phyloP scores from a whole-genome alignment of 257 asterid species.

The Petunia secreta region DNA sequence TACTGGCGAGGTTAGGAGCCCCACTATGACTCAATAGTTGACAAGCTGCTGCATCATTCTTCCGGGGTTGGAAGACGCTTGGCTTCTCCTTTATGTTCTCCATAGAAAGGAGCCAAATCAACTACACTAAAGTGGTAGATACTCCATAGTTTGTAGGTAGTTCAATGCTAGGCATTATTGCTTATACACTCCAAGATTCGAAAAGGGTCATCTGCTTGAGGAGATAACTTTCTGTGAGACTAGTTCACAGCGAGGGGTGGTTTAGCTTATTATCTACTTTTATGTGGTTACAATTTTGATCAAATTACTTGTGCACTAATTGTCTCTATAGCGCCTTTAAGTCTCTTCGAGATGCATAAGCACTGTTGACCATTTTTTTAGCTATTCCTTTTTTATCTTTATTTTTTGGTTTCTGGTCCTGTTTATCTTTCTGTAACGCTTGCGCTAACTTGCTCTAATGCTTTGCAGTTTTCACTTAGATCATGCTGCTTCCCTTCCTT shows the following conservation, averaged over 20 bases:
- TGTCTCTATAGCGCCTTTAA: background rate
- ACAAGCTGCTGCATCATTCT: background rate
- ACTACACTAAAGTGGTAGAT: background rate
- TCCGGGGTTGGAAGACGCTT: background rate
- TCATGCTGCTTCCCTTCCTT: constrained; percentile 99
- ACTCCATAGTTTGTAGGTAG: background rate
- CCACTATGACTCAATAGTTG: background rate
- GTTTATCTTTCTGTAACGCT: constrained; percentile 2
- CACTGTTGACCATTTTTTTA: constrained; percentile 5
- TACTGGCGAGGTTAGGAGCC: too few species aligned
- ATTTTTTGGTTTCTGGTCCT: background rate
- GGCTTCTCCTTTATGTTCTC: background rate
- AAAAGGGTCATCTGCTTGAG: background rate
- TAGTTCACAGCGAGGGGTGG: background rate
- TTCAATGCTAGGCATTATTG: background rate
- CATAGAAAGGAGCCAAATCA: background rate
- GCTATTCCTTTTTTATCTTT: background rate
- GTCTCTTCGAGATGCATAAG: background rate
- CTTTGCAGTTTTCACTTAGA: constrained; percentile 95
- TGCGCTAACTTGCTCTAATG: constrained; percentile 18
- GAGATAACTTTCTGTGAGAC: background rate
- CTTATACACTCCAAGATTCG: background rate
- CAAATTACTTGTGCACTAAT: constrained; percentile 3
- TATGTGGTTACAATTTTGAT: background rate
- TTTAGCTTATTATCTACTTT: background rate